Percentiles rank a stretch among this genome's conserved stretches.
Evolutionary conservation across 805 yeast genomes (phyloP).

Genomic region (Wickerhamomyces hampshirensis): DNA sequence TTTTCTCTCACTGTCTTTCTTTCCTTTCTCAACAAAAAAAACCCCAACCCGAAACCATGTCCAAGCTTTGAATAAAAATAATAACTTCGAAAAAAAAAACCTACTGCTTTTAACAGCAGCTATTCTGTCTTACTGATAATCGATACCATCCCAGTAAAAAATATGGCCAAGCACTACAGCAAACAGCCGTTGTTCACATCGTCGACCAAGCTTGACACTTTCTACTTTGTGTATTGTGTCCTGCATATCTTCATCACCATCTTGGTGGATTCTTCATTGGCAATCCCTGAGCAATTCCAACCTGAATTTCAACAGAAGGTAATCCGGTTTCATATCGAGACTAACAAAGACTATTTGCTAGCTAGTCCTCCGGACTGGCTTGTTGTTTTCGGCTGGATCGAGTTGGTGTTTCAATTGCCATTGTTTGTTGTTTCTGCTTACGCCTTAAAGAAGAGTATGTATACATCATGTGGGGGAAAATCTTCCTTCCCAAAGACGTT

Average conservation of each 20-base stretch:
- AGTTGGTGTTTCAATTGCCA: conserved; percentile 75
- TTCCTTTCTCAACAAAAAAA: too few relatives aligned
- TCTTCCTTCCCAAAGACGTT: background rate
- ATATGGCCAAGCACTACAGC: conserved; percentile 1
- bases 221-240: conserved; percentile 48
- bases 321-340: conserved; percentile 52
- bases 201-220: conserved; percentile 30
- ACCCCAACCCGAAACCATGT: too few relatives aligned
- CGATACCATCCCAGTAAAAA: background rate
- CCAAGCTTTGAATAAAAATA: too few relatives aligned
- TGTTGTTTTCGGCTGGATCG: conserved; percentile 62
- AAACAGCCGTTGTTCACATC: conserved; percentile 15
- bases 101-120: too few relatives aligned
- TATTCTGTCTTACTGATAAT: too few relatives aligned
- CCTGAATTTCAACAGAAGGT: conserved; percentile 44
- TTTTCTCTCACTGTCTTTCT: too few relatives aligned
- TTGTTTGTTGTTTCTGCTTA: conserved; percentile 50
- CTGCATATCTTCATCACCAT: conserved; percentile 75
- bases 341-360: conserved; percentile 71
- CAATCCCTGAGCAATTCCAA: conserved; percentile 50
- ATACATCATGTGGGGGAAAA: too few relatives aligned
- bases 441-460: conserved; percentile 30
- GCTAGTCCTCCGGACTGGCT: conserved; percentile 67
- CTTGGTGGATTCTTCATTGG: conserved; percentile 68
- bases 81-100: too few relatives aligned